Conservation (phyloP, 345 rosid genomes). For the Ceriops zippeliana region DNA sequence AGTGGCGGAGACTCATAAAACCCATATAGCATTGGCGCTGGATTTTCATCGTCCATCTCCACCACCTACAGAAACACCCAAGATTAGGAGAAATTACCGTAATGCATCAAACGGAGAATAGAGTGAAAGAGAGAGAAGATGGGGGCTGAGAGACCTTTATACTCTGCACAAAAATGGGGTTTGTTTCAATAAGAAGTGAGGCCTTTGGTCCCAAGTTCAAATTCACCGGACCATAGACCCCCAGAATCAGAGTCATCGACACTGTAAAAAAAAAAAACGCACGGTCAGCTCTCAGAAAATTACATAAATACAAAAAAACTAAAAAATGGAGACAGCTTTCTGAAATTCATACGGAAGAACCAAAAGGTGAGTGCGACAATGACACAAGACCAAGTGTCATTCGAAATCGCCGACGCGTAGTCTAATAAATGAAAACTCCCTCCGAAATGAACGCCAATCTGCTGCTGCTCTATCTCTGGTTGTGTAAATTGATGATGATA, state of each 20-base stretch:
- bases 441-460: slow-evolving; percentile 30
- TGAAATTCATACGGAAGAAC: slow-evolving; percentile 62
- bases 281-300: background rate
- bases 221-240: slow-evolving; percentile 70
- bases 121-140: background rate
- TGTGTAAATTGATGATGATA: slow-evolving; percentile 5
- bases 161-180: slow-evolving; percentile 70
- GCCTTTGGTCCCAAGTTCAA: slow-evolving; percentile 64
- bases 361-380: slow-evolving; percentile 83
- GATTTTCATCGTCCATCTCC: slow-evolving; percentile 46
- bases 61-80: slow-evolving; percentile 49
- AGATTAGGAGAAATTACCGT: slow-evolving; percentile 3
- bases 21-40: slow-evolving; percentile 55
- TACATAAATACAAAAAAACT: background rate
- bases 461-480: slow-evolving; percentile 50
- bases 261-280: slow-evolving; percentile 41
- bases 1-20: slow-evolving; percentile 67
- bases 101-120: background rate
- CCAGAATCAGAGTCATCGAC: slow-evolving; percentile 82
- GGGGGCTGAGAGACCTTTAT: slow-evolving; percentile 47
- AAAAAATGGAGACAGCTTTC: background rate
- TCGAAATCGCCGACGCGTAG: slow-evolving; percentile 43
- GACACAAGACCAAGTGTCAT: slow-evolving; percentile 86
- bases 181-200: slow-evolving; percentile 66
- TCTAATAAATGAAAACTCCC: slow-evolving; percentile 29